phyloP scores from a whole-genome alignment of 2,329 filamentous ascomycete genomes.

The Colletotrichum chrysophilum region DNA sequence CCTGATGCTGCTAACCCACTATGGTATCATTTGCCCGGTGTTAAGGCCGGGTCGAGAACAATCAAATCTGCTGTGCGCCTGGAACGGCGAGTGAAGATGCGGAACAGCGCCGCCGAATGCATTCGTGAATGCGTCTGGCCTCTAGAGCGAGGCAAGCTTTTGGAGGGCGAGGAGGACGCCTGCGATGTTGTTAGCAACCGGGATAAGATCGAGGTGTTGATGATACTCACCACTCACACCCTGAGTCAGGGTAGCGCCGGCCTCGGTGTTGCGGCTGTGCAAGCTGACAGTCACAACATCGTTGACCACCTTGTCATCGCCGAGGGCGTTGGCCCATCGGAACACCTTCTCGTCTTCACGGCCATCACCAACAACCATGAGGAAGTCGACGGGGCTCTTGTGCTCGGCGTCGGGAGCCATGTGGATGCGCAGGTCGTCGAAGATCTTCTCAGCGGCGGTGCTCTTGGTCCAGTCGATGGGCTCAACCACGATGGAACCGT shows the following conservation, averaged over 20 bases:
- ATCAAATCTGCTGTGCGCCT: conserved; percentile 5
- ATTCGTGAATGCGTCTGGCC: neutral
- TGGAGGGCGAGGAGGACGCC: conserved; percentile 49
- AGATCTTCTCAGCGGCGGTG: conserved; percentile 78
- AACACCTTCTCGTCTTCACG: conserved; percentile 95
- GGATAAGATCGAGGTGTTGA: too few species aligned
- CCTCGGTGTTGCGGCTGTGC: conserved; percentile 87
- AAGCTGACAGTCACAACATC: conserved; percentile 86
- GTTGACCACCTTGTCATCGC: conserved; percentile 61
- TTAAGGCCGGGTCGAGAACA: conserved; percentile 8
- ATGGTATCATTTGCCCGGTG: conserved; percentile 19
- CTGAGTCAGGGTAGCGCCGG: conserved; percentile 83
- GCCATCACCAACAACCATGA: conserved; percentile 89
- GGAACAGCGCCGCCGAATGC: neutral
- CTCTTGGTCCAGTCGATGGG: conserved; percentile 87
- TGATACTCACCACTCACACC: conserved; percentile 80
- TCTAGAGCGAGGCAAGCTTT: conserved; percentile 35
- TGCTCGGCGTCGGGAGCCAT: conserved; percentile 36
- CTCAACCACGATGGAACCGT: conserved; percentile 84
- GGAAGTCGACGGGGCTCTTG: conserved; percentile 72
- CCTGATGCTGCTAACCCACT: conserved; percentile 11
- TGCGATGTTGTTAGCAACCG: conserved; percentile 19
- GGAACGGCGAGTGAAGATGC: neutral
- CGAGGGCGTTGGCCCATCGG: conserved; percentile 86
- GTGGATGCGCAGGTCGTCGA: conserved; percentile 58